Evolutionary conservation across 2,329 filamentous ascomycete species (phyloP).

Genomic region (Clonostachys solani): DNA sequence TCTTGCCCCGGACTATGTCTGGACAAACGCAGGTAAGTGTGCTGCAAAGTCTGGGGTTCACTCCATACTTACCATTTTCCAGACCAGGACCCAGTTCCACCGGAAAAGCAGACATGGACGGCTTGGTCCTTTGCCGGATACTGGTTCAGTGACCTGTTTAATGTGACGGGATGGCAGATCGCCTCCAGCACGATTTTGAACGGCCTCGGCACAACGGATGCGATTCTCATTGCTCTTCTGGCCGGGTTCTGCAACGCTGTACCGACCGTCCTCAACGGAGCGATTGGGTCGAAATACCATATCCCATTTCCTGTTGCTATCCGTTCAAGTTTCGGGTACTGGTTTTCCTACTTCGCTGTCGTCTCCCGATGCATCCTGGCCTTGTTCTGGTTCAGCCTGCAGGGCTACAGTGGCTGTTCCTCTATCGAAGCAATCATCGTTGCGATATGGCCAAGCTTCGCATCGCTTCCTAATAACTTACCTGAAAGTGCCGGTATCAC

Average conservation of each 20-base stretch:
- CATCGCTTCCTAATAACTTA: slow-evolving; percentile 18
- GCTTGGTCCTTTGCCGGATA: slow-evolving; percentile 38
- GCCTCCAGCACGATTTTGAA: slow-evolving; percentile 20
- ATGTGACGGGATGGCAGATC: slow-evolving; percentile 19
- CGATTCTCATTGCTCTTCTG: slow-evolving; percentile 41
- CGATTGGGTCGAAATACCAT: slow-evolving; percentile 22
- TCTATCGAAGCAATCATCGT: slow-evolving; percentile 16
- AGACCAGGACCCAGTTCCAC: slow-evolving; percentile 23
- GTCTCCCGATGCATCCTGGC: slow-evolving; percentile 20
- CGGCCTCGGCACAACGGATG: slow-evolving; percentile 36
- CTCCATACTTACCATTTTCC: neutral
- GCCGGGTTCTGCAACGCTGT: slow-evolving; percentile 39
- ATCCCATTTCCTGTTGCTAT: slow-evolving; percentile 23
- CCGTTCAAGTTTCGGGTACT: slow-evolving; percentile 20
- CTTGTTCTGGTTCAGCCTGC: slow-evolving; percentile 22
- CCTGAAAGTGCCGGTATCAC: slow-evolving; percentile 1
- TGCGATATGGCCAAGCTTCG: slow-evolving; percentile 29
- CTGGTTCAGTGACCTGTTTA: slow-evolving; percentile 42
- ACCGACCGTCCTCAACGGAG: slow-evolving; percentile 38
- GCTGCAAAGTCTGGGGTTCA: neutral
- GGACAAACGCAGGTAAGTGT: slow-evolving; percentile 3
- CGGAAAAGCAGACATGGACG: slow-evolving; percentile 36
- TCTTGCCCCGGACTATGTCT: slow-evolving; percentile 5
- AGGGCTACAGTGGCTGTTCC: slow-evolving; percentile 21
- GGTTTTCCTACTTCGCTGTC: slow-evolving; percentile 20